Percentiles rank a stretch among this genome's conserved stretches.
Evolutionary conservation across 495 filamentous ascomycete species (phyloP).

Genomic region (Antarctomyces pellizariae): DNA sequence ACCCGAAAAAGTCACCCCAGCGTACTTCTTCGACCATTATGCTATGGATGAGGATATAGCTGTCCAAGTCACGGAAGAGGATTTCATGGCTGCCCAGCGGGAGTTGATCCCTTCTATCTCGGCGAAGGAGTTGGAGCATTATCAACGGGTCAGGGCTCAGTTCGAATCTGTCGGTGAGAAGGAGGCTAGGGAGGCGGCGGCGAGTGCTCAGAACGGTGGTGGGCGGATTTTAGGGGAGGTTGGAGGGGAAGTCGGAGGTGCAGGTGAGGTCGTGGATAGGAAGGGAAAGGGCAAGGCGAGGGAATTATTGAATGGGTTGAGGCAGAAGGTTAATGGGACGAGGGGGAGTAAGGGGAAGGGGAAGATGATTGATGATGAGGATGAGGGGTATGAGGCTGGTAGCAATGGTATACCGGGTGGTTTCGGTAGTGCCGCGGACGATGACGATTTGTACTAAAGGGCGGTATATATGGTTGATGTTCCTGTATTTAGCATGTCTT

Average conservation of each 20-base stretch:
- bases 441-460: too few species aligned
- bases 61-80: slow-evolving; percentile 69
- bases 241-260: slow-evolving; percentile 9
- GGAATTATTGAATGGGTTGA: slow-evolving; percentile 5
- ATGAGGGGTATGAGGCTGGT: slow-evolving; percentile 25
- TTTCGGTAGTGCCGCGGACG: slow-evolving; percentile 7
- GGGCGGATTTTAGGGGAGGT: slow-evolving; percentile 10
- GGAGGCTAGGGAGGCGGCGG: slow-evolving; percentile 13
- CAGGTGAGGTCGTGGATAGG: slow-evolving; percentile 9
- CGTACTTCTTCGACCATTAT: slow-evolving; percentile 86
- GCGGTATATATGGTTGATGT: too few species aligned
- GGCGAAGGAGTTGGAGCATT: slow-evolving; percentile 78
- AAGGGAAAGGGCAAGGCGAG: slow-evolving; percentile 28
- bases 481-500: too few species aligned
- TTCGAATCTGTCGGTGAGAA: slow-evolving; percentile 41
- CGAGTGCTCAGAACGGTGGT: slow-evolving; percentile 9
- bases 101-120: slow-evolving; percentile 90
- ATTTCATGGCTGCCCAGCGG: slow-evolving; percentile 55
- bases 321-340: slow-evolving; percentile 3
- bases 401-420: slow-evolving; percentile 5
- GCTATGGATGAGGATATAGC: slow-evolving; percentile 60
- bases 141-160: slow-evolving; percentile 53
- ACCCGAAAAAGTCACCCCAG: slow-evolving; percentile 41
- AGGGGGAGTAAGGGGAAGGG: slow-evolving; percentile 16
- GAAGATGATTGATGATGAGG: slow-evolving; percentile 18